Evolutionary conservation across 257 asterid species (phyloP).

Genomic region (Solanum dulcamara): DNA sequence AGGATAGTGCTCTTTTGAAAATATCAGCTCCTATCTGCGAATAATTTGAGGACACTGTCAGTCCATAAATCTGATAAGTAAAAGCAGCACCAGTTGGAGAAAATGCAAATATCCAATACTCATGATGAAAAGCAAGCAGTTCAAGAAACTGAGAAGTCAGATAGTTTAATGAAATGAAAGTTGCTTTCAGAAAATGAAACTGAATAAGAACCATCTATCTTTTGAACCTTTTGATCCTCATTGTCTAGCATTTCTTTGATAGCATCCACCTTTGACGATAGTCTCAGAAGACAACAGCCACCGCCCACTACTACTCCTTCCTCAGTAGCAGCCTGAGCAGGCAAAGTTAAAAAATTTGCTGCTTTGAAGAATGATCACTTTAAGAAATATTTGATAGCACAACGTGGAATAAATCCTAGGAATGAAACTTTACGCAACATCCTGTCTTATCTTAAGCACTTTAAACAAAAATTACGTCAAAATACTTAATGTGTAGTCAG

Average conservation of each 20-base stretch:
- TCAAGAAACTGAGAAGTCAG: background rate
- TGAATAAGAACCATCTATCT: background rate
- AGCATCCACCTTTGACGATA: slow-evolving; percentile 47
- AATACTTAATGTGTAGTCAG: background rate
- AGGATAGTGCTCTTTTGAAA: slow-evolving; percentile 51
- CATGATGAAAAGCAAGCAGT: background rate
- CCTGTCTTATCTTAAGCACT: background rate
- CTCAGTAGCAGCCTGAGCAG: slow-evolving; percentile 66
- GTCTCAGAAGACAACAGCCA: slow-evolving; percentile 75
- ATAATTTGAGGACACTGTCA: background rate
- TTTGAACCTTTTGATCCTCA: slow-evolving; percentile 57
- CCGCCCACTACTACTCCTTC: slow-evolving; percentile 93
- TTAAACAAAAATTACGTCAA: background rate
- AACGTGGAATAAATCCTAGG: background rate
- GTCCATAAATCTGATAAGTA: background rate
- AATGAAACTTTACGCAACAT: background rate
- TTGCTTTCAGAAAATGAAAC: background rate
- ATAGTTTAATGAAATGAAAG: background rate
- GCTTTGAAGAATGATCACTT: background rate
- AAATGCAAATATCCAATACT: background rate
- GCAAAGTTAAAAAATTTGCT: background rate
- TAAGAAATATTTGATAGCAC: background rate
- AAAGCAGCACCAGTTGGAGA: background rate
- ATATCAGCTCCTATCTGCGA: slow-evolving; percentile 85
- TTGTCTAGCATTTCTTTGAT: slow-evolving; percentile 49